A percentile compares a stretch with the other conserved stretches of the same genome.
These are phyloP conservation scores for Waltergamsia citrina DNA, from an alignment of 2,329 filamentous ascomycete species.

Conservation along the genomic window DNA sequence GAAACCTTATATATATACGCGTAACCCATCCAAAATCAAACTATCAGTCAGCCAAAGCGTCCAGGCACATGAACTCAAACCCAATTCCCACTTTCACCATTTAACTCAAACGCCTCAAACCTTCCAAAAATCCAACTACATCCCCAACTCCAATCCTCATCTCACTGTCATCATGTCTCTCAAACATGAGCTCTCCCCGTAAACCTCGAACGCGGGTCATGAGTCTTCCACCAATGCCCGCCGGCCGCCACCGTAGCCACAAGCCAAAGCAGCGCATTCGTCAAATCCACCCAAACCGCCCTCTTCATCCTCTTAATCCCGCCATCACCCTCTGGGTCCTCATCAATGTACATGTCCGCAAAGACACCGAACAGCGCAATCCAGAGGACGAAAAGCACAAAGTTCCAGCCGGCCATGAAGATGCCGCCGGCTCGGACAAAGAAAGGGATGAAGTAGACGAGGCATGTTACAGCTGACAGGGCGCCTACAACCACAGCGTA, in stretches of 20 bases:
- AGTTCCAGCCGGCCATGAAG: slow-evolving; percentile 57
- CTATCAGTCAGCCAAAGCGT: too few relatives aligned
- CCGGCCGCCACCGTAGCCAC: slow-evolving; percentile 46
- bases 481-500: slow-evolving; percentile 65
- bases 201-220: slow-evolving; percentile 42
- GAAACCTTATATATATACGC: too few relatives aligned
- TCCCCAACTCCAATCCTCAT: not conserved
- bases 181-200: slow-evolving; percentile 49
- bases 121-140: too few relatives aligned
- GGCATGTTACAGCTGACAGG: slow-evolving; percentile 53
- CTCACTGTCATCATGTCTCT: slow-evolving; percentile 4
- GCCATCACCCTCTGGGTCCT: slow-evolving; percentile 51
- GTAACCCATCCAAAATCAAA: too few relatives aligned
- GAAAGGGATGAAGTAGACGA: slow-evolving; percentile 58
- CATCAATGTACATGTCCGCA: slow-evolving; percentile 67
- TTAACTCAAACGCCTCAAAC: too few relatives aligned
- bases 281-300: slow-evolving; percentile 75
- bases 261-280: slow-evolving; percentile 69
- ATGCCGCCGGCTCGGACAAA: slow-evolving; percentile 37
- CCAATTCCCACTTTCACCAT: too few relatives aligned
- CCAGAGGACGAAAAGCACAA: slow-evolving; percentile 68
- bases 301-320: slow-evolving; percentile 72
- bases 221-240: slow-evolving; percentile 49
- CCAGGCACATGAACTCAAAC: too few relatives aligned
- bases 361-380: slow-evolving; percentile 77